Evolutionary conservation across 768 basidiomycete species (phyloP), one percentile per base, ranked within the genome.

Genomic region (Mycena rosella): DNA sequence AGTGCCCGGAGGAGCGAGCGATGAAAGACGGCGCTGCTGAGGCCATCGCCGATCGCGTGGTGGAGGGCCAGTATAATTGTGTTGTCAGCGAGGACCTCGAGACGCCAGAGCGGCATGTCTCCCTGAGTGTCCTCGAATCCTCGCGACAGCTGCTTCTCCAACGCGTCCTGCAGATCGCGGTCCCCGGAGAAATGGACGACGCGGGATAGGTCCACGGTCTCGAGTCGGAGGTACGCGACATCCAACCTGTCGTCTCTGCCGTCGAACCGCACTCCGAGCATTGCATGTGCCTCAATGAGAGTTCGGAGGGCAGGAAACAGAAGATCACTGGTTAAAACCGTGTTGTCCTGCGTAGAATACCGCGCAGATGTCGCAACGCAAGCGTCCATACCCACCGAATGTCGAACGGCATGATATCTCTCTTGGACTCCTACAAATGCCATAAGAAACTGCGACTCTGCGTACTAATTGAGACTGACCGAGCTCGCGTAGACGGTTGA

Each of bases 11-110:
- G 62, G 13, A 84, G 73, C 17, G 75, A 51, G 32, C 71, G 70
- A 62, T 83, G 83, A 59, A 83, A 81, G 1, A 78, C 79, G 40
- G 79, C 64, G 7, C 78, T 78, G 57, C 81, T 82, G 65, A 78
- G 73, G 3, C 82, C 83, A 60, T 84, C 83, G 9, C 77, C 80
- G 45, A 83, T 78, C 55, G 70, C 68, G 60, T 84, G 83, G 52
- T 82, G 80, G 64, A 74, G 80, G 24, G 74, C 76, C 59, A 81
- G 80, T 11, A 77, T 57, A 32, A 83, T 73, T 2, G 74, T 80
- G 30, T 74, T 71, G 60, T 78, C 78, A 13, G 60, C 55, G 15
- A 79, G 63, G 4, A 84, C 76, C 11, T 73, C 51, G 10, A 83
- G 58, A 20, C 81, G 76, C 83, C 82, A 84, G 11, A 83, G 74